These are phyloP conservation scores for Polytrichum commune DNA, from an alignment of 225 moss, liverwort and hornwort species.

Conservation along the genomic window DNA sequence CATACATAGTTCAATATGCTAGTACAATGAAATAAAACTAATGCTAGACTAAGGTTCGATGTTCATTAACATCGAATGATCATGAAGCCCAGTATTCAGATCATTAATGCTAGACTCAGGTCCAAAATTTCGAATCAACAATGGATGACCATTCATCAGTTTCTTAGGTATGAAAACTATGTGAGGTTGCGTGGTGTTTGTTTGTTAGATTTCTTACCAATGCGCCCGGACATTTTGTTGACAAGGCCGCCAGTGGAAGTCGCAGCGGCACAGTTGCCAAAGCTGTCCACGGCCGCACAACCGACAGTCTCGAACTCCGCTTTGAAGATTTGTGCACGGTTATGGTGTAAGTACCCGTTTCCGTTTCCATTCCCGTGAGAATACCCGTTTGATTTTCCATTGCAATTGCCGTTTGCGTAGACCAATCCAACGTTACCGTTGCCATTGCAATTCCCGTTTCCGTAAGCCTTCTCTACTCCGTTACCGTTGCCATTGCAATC, in stretches of 20 bases:
- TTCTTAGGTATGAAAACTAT: background rate
- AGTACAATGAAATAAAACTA: no score
- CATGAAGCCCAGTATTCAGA: no score
- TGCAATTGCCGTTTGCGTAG: background rate
- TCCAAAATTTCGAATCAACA: no score
- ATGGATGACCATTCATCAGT: no score
- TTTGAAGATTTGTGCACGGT: conserved; percentile 33
- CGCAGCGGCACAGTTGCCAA: conserved; percentile 83
- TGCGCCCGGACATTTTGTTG: conserved; percentile 92
- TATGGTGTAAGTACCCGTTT: background rate
- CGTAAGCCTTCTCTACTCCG: background rate
- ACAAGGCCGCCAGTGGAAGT: conserved; percentile 98
- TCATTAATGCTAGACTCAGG: no score
- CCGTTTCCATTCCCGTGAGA: conserved; percentile 18
- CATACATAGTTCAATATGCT: no score
- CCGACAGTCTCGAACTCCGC: conserved; percentile 95
- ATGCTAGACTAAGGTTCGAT: no score
- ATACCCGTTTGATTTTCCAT: background rate
- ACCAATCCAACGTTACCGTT: background rate
- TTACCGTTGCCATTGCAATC: background rate
- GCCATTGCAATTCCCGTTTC: conserved; percentile 1
- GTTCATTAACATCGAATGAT: no score
- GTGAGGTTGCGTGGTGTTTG: no score
- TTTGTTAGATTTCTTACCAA: conserved; percentile 36
- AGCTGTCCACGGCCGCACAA: conserved; percentile 80